Evolutionary conservation across 805 yeast species (phyloP), one percentile per base, ranked within the genome.

Genomic region (Pichia insulana): DNA sequence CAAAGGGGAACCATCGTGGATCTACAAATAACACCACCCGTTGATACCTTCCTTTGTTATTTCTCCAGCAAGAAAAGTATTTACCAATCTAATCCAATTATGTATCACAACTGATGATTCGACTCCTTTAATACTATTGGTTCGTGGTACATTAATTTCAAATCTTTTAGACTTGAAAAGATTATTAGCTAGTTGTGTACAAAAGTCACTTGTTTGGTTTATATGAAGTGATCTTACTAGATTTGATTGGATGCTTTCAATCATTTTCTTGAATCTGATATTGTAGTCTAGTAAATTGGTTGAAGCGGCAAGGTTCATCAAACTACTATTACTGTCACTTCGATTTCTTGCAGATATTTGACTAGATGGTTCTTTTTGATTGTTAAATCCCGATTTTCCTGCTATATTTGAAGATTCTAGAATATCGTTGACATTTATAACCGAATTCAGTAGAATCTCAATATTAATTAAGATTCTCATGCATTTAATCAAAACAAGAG

Each of bases 401-500:
- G 15, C 11, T 18, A 2, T 18, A 18, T 8, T 15, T 30, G 36
- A 31, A 7, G 30, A 34, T 27, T 37, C 44, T n/a, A 47, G 30
- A 7, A 40, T 31, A 17, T 33, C 30, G 33, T 61, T 61, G 36
- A 61, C 39, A 15, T 43, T 41, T 12, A 59, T 49, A 15, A 61
- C 44, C 1, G 58, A 51, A 7, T 43, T 38, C 3, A 56, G 34
- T 7, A 61, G 39, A 2, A 46, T 34, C 22, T 45, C 47, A 22
- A 51, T 41, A 15, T 43, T 30, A 20, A 45, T 44, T 12, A 60
- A 41, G 6, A 55, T 39, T 31, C 57, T 58, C 36, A 50, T 48
- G 26, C 57, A 57, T 44, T 57, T 61, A 35, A 57, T 41, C 1
- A 54, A 39, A 13, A 57, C 50, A 4, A 56, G 17, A 10, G 62